phyloP scores from a whole-genome alignment of 805 yeast species.

The Lachancea mirantina region DNA sequence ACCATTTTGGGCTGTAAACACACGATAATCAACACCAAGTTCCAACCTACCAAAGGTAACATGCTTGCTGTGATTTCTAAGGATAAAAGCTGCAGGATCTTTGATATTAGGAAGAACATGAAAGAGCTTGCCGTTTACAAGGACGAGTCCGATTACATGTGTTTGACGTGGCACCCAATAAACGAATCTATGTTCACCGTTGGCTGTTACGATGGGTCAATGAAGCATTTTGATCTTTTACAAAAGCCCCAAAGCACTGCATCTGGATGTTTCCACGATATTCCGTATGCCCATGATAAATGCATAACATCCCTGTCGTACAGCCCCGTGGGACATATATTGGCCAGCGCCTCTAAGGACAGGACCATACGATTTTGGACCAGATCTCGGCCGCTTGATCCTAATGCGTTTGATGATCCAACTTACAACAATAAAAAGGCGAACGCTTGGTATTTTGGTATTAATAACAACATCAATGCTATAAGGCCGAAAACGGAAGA shows the following conservation, averaged over 20 bases:
- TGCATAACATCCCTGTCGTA: conserved; percentile 85
- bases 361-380: conserved; percentile 92
- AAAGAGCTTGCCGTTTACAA: conserved; percentile 64
- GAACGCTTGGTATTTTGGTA: conserved; percentile 51
- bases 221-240: conserved; percentile 56
- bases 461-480: conserved; percentile 31
- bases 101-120: conserved; percentile 77
- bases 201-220: conserved; percentile 85
- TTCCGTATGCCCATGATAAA: conserved; percentile 92
- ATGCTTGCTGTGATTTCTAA: conserved; percentile 80
- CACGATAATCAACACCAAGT: conserved; percentile 78
- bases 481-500: conserved; percentile 29
- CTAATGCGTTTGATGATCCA: conserved; percentile 71
- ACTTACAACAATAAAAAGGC: conserved; percentile 62
- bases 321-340: conserved; percentile 88
- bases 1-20: conserved; percentile 91
- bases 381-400: conserved; percentile 85
- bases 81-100: conserved; percentile 80
- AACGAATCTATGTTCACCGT: conserved; percentile 74
- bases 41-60: conserved; percentile 73
- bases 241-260: conserved; percentile 29
- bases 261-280: conserved; percentile 42
- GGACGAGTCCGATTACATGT: conserved; percentile 78
- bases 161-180: conserved; percentile 88
- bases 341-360: conserved; percentile 91